Base-by-base conservation (phyloP, 1,284 basidiomycete genomes). In the Ceratobasidium sp. region DNA sequence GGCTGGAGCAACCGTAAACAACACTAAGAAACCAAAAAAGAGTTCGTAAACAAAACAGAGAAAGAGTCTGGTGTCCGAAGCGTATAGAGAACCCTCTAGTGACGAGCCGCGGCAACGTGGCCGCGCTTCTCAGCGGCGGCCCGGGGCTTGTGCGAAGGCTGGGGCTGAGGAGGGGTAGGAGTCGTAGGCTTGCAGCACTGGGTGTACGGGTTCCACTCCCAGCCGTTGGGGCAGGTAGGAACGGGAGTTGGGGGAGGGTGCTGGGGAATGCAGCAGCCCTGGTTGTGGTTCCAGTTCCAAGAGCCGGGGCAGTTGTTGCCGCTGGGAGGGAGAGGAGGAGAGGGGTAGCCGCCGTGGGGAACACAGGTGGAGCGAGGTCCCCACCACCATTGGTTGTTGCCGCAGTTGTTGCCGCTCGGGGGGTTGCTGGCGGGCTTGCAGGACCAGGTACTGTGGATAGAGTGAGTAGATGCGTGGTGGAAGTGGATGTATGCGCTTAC, bases 241-340 rank as follows among this genome's bases (percentile, higher is more conserved):
- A 11, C 35, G 14, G 64, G 64, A 1, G 49, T 50, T 7, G 32
- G 21, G 1, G 64, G 64, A 50, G 49, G 64, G n/a, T 67, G 32
- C 5, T 58, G 28, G 7, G 64, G 64, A 13, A 67, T 52, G n/a
- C 64, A 67, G 64, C 64, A 67, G n/a, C 64, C 64, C n/a, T 67
- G 62, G 54, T 28, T 32, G 46, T 6, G 5, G 61, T 46, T 3
- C 46, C 43, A 63, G 43, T 47, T 43, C 49, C 52, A 67, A 2
- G 2, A 16, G 21, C 23, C 9, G 6, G 64, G 64, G 41, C 64
- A 67, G 13, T 41, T 28, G n/a, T n/a, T 55, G 6, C 38, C 46
- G n/a, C 32, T 21, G 21, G 64, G 64, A 16, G 64, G 64, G 38
- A 46, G 32, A 2, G 64, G 64, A 7, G 64, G 64, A 9, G 11